Conservation (phyloP, 768 basidiomycete species). For the Chalciporus sphaerocephalus region DNA sequence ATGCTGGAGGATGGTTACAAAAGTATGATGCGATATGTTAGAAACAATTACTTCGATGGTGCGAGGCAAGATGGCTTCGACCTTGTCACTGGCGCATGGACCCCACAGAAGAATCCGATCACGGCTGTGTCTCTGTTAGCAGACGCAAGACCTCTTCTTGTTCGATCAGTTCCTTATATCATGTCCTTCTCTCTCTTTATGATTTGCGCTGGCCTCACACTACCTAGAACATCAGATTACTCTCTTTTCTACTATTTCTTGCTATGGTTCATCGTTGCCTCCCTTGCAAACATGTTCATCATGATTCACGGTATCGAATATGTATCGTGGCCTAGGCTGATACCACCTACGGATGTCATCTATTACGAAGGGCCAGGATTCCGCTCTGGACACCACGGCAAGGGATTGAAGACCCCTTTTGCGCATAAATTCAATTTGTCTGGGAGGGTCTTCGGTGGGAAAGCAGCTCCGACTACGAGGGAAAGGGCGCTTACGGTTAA, state of each 20-base stretch:
- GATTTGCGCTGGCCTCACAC: slow-evolving; percentile 79
- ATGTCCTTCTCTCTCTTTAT: slow-evolving; percentile 81
- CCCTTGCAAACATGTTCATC: slow-evolving; percentile 66
- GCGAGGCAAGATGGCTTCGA: slow-evolving; percentile 92
- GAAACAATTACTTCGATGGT: slow-evolving; percentile 97
- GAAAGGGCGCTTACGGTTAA: slow-evolving; percentile 31
- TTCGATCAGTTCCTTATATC: slow-evolving; percentile 83
- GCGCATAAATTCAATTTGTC: slow-evolving; percentile 32
- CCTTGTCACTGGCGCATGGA: slow-evolving; percentile 87
- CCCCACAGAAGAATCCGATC: slow-evolving; percentile 71
- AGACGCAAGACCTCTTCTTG: slow-evolving; percentile 76
- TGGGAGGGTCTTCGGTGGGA: slow-evolving; percentile 36
- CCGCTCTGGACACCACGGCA: slow-evolving; percentile 72
- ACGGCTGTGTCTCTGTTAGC: slow-evolving; percentile 67
- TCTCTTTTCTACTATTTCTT: slow-evolving; percentile 82
- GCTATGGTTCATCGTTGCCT: slow-evolving; percentile 69
- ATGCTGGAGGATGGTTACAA: slow-evolving; percentile 82
- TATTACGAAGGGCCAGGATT: slow-evolving; percentile 88
- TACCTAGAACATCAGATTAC: slow-evolving; percentile 85
- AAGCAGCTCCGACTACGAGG: slow-evolving; percentile 36
- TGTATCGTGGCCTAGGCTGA: slow-evolving; percentile 89
- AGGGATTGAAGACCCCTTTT: slow-evolving; percentile 52
- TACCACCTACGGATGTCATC: slow-evolving; percentile 73
- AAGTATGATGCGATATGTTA: slow-evolving; percentile 78
- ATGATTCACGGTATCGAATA: slow-evolving; percentile 87